Evolutionary conservation across 768 basidiomycete species (phyloP).

Genomic region (Trametes gibbosa): DNA sequence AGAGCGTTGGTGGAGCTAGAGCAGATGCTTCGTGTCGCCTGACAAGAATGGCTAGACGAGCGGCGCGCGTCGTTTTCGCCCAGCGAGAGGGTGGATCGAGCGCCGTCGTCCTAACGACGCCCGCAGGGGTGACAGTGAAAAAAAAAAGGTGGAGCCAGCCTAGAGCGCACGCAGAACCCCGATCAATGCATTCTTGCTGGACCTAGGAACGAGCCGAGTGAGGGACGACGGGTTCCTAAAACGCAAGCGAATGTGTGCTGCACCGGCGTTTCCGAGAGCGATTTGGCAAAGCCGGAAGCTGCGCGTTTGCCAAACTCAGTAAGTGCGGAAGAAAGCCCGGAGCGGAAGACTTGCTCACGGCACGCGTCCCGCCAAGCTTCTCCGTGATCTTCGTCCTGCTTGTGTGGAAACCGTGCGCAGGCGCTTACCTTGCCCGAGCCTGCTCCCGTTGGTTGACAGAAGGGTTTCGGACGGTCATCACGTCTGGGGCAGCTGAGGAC

Average conservation of each 20-base stretch:
- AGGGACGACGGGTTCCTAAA: background rate
- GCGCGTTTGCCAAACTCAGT: background rate
- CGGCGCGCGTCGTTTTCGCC: slow-evolving; percentile 3
- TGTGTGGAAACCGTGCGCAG: background rate
- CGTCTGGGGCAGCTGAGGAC: slow-evolving; percentile 3
- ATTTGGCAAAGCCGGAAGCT: background rate
- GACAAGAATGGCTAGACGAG: background rate
- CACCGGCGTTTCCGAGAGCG: background rate
- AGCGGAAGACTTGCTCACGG: background rate
- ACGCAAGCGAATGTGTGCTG: background rate
- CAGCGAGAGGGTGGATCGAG: background rate
- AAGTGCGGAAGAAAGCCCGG: background rate
- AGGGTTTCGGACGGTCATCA: background rate
- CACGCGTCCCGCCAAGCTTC: background rate
- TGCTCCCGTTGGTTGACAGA: background rate
- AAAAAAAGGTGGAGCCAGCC: background rate
- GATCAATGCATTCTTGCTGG: background rate
- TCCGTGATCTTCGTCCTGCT: background rate
- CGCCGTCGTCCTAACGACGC: slow-evolving; percentile 12
- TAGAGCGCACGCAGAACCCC: background rate
- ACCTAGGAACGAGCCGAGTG: background rate
- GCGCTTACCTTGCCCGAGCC: background rate
- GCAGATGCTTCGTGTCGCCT: slow-evolving; percentile 10
- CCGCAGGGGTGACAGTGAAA: slow-evolving; percentile 4
- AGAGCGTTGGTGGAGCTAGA: slow-evolving; percentile 6